These are phyloP conservation scores for Puccinia polysora DNA, from an alignment of 1,284 basidiomycete genomes.

Conservation along the genomic window DNA sequence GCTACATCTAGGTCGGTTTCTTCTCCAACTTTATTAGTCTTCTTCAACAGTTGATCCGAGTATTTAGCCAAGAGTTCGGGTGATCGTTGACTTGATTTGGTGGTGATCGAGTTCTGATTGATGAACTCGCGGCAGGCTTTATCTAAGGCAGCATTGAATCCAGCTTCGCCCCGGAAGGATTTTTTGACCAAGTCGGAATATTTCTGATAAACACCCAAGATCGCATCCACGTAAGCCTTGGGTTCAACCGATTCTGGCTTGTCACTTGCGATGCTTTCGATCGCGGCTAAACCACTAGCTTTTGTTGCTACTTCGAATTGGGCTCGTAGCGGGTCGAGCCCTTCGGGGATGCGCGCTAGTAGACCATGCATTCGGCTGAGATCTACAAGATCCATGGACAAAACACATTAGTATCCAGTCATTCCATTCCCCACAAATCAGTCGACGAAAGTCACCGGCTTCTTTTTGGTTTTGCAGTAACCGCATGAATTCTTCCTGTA, in stretches of 20 bases:
- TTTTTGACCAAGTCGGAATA: slow-evolving; percentile 83
- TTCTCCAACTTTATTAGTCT: slow-evolving; percentile 93
- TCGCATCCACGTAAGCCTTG: slow-evolving; percentile 87
- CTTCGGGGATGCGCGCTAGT: slow-evolving; percentile 79
- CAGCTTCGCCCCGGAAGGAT: slow-evolving; percentile 88
- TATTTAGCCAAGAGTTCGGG: slow-evolving; percentile 94
- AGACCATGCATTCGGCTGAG: slow-evolving; percentile 91
- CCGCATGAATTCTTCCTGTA: slow-evolving; percentile 92
- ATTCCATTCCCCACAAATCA: slow-evolving; percentile 22
- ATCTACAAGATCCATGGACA: slow-evolving; percentile 57
- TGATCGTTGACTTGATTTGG: slow-evolving; percentile 68
- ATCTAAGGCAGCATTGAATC: slow-evolving; percentile 90
- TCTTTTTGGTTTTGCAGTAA: slow-evolving; percentile 89
- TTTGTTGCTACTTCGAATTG: slow-evolving; percentile 95
- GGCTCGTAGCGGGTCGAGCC: slow-evolving; percentile 83
- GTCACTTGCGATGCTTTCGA: slow-evolving; percentile 64
- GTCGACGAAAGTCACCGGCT: background rate
- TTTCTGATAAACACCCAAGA: slow-evolving; percentile 86
- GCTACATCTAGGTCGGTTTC: slow-evolving; percentile 85
- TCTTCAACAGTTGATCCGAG: slow-evolving; percentile 81
- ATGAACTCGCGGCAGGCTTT: slow-evolving; percentile 91
- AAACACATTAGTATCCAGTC: background rate
- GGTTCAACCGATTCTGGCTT: slow-evolving; percentile 62
- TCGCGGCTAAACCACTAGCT: slow-evolving; percentile 74
- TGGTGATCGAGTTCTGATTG: slow-evolving; percentile 84